Evolutionary conservation across 2,329 filamentous ascomycete species (phyloP).

Genomic region (Pseudogymnoascus sp.): DNA sequence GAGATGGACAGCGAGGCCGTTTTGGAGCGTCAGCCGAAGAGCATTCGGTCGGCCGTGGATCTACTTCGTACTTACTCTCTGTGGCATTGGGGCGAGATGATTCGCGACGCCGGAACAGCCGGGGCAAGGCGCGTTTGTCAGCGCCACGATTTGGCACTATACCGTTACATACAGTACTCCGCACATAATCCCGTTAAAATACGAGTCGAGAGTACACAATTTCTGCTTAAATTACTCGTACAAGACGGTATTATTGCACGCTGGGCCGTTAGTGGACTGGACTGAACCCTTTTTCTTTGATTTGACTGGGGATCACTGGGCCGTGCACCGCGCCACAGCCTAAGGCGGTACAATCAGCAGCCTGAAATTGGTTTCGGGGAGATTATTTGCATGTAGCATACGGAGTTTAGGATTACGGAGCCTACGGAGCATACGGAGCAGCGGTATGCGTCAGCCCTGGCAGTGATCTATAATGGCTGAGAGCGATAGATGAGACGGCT

Average conservation of each 20-base stretch:
- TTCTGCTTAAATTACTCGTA: background rate
- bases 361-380: background rate
- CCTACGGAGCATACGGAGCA: too few species aligned
- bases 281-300: background rate
- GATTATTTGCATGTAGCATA: background rate
- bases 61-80: background rate
- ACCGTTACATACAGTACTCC: background rate
- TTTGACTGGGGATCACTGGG: background rate
- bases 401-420: background rate
- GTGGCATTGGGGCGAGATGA: background rate
- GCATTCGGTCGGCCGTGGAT: background rate
- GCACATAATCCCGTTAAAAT: background rate
- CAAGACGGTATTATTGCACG: too few species aligned
- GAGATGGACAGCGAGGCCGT: background rate
- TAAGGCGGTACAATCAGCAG: background rate
- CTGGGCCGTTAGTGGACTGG: too few species aligned
- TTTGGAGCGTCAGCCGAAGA: background rate
- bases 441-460: background rate
- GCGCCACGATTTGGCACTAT: background rate
- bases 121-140: slow-evolving; percentile 6
- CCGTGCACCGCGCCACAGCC: background rate
- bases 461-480: background rate
- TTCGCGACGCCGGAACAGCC: slow-evolving; percentile 4
- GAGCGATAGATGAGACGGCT: background rate
- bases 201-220: background rate